Base-by-base conservation (phyloP, 2,329 filamentous ascomycete genomes). In the Ophiostoma himal-ulmi region DNA sequence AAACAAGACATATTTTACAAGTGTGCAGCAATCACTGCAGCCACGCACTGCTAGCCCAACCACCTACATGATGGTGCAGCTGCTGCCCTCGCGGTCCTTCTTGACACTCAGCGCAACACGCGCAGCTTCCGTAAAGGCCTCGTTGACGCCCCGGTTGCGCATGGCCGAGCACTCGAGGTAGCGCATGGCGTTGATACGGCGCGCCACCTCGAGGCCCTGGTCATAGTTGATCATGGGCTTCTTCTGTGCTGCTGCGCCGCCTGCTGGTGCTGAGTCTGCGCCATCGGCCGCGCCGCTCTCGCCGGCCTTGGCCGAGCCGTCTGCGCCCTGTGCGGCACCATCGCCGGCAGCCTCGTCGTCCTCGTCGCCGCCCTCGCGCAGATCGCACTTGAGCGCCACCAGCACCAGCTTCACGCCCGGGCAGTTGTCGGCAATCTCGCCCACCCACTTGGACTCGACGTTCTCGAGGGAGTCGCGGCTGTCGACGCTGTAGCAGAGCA, bases 81-180 rank as follows among this genome's bases (percentile, higher is more conserved):
- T 88, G 73, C 82, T 82, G 71, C 88, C 85, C 73, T 89, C 87
- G 75, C 86, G 85, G 72, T 87, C 87, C 76, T 88, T 86, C 81
- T 86, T 89, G 71, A 90, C 88, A 75, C 87, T 88, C 70, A 99
- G 84, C 17, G 95, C 95, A 48, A 99, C 95, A 77, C 96, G 91
- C 34, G 95, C 94, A 57, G 95, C 95, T 83, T 99, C 95, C 57
- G 95, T 98, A 78, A 99, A 99, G 62, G 95, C 95, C 81, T 99
- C 95, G 81, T 98, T 97, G 77, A 99, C 96, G 72, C 95, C 95
- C 68, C 95, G 88, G 81, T 99, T 99, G 82, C 94, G 91, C 89
- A 98, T 98, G 71, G 95, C 95, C 52, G 95, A 98, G 84, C 95
- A 99, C 84, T 99, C 95, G 70, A 99, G 87, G 79, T 99, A 99